Evolutionary conservation across 2,329 filamentous ascomycete species (phyloP).

Genomic region (Xylogone sp.): DNA sequence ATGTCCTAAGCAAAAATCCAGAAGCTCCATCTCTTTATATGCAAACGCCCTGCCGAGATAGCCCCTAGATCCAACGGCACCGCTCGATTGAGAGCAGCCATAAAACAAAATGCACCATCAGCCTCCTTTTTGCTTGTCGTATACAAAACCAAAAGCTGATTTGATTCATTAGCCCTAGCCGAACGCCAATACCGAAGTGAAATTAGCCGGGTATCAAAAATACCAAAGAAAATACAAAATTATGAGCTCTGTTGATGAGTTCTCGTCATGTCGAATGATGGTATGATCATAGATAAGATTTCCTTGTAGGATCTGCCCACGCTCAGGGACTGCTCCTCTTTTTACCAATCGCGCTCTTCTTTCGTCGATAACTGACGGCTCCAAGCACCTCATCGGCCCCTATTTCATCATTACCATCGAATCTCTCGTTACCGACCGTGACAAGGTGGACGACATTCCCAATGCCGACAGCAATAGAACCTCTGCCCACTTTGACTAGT

Average conservation of each 20-base stretch:
- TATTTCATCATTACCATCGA: slow-evolving; percentile 36
- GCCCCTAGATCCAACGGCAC: no score
- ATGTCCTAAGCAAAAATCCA: no score
- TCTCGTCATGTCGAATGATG: background rate
- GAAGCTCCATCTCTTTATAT: no score
- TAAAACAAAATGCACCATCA: background rate
- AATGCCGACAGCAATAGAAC: slow-evolving; percentile 65
- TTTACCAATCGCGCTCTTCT: background rate
- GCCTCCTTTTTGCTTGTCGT: background rate
- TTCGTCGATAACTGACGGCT: background rate
- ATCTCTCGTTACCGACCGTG: slow-evolving; percentile 61
- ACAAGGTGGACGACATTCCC: slow-evolving; percentile 72
- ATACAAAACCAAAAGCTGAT: background rate
- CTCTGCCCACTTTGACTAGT: slow-evolving; percentile 56
- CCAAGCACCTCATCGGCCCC: background rate
- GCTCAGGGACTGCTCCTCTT: background rate
- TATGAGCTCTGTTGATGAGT: background rate
- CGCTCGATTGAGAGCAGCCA: no score
- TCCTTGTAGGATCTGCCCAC: background rate
- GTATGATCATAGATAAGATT: background rate
- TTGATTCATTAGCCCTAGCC: background rate
- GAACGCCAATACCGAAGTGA: background rate
- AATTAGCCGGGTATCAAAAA: background rate
- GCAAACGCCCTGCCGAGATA: no score
- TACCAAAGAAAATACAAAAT: background rate